Conservation (phyloP, 257 asterid species). For the Parsonsia alboflavescens region DNA sequence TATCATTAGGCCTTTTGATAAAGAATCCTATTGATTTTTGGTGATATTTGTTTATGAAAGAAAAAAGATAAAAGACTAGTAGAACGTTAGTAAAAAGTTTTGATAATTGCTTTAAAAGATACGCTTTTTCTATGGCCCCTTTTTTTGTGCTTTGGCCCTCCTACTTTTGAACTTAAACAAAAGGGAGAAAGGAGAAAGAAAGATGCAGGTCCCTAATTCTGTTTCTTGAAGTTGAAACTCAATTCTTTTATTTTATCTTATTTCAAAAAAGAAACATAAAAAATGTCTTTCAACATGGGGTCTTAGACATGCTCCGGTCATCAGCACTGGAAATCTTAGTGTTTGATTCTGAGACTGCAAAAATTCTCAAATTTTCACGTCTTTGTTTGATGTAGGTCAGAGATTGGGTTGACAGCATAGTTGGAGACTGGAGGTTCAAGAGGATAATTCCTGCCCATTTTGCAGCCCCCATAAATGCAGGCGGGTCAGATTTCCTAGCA, state of each 20-base stretch:
- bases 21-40: background rate
- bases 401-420: constrained; percentile 84
- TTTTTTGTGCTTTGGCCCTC: too few relatives aligned
- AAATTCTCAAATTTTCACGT: background rate
- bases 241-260: too few relatives aligned
- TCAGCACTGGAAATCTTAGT: background rate
- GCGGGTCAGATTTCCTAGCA: constrained; percentile 76
- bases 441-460: constrained; percentile 96
- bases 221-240: background rate
- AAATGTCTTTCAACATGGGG: background rate
- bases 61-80: background rate
- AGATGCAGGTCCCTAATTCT: background rate
- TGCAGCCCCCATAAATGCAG: constrained; percentile 76
- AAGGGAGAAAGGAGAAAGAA: background rate
- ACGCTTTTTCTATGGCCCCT: too few relatives aligned
- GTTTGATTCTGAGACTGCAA: background rate
- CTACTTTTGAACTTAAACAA: background rate
- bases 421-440: constrained; percentile 84
- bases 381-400: constrained; percentile 49
- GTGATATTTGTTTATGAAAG: background rate
- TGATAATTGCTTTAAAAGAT: background rate
- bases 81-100: background rate
- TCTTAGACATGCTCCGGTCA: too few relatives aligned
- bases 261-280: background rate
- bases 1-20: background rate